Evolutionary conservation across 805 yeast genomes (phyloP).

Genomic region (Candida nonsorbophila): DNA sequence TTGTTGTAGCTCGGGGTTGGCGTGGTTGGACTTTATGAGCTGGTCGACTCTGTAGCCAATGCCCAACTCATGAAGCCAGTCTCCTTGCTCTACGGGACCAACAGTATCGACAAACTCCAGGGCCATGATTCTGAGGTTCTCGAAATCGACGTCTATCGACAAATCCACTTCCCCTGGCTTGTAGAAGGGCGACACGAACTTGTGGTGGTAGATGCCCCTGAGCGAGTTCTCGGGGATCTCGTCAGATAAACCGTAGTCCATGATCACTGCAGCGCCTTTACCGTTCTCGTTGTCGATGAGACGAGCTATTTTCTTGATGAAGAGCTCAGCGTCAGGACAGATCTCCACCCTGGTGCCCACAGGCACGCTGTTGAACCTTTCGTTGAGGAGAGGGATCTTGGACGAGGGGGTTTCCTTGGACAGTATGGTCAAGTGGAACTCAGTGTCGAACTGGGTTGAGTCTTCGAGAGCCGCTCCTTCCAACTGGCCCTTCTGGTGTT

Average conservation of each 20-base stretch:
- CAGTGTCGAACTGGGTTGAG: constrained; percentile 14
- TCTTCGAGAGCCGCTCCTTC: constrained; percentile 8
- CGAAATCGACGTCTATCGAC: constrained; percentile 80
- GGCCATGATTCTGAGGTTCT: constrained; percentile 36
- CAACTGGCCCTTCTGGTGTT: constrained; percentile 15
- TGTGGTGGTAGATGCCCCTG: constrained; percentile 69
- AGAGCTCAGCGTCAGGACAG: constrained; percentile 66
- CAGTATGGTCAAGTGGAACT: constrained; percentile 53
- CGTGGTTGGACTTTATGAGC: constrained; percentile 38
- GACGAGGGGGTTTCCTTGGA: constrained; percentile 62
- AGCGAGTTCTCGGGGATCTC: constrained; percentile 67
- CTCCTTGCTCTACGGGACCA: constrained; percentile 73
- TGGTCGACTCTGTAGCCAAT: constrained; percentile 65
- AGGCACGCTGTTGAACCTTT: constrained; percentile 50
- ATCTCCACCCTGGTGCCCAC: constrained; percentile 61
- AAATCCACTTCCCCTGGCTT: constrained; percentile 77
- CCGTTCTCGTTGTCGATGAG: constrained; percentile 33
- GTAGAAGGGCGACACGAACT: constrained; percentile 68
- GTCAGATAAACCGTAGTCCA: constrained; percentile 70
- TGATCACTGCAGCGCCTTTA: constrained; percentile 61
- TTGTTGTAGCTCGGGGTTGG: constrained; percentile 41
- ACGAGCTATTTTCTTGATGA: constrained; percentile 48
- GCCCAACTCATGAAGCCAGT: constrained; percentile 73
- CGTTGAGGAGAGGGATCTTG: constrained; percentile 44
- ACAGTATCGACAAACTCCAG: constrained; percentile 14